phyloP scores from a whole-genome alignment of 306 rosid species.

The Lathyrus oleraceus region DNA sequence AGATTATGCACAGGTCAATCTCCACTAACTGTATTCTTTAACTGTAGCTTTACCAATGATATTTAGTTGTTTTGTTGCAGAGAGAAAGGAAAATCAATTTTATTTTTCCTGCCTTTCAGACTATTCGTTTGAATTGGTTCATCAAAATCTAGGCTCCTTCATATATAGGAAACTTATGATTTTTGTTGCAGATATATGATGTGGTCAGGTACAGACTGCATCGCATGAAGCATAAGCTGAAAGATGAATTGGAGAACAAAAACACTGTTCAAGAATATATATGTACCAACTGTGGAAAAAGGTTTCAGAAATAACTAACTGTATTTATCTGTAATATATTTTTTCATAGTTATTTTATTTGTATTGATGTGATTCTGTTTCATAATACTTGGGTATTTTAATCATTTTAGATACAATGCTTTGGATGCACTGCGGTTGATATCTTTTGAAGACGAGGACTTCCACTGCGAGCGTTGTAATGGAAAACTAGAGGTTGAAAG shows the following conservation, averaged over 20 bases:
- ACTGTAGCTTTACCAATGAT: slow-evolving; percentile 25
- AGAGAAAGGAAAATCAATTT: slow-evolving; percentile 28
- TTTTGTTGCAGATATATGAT: slow-evolving; percentile 74
- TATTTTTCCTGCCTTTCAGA: slow-evolving; percentile 29
- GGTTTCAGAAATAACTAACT: slow-evolving; percentile 49
- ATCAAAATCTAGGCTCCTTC: slow-evolving; percentile 34
- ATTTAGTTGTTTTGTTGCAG: slow-evolving; percentile 12
- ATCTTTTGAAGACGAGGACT: slow-evolving; percentile 82
- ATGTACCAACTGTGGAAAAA: slow-evolving; percentile 83
- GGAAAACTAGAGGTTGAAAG: slow-evolving; percentile 88
- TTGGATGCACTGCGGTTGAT: slow-evolving; percentile 83
- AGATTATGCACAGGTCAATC: slow-evolving; percentile 70
- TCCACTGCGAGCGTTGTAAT: slow-evolving; percentile 90
- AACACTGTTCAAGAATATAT: slow-evolving; percentile 89
- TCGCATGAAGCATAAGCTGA: slow-evolving; percentile 92
- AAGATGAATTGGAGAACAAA: slow-evolving; percentile 97
- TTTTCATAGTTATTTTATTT: slow-evolving; percentile 23
- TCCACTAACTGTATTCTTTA: slow-evolving; percentile 31
- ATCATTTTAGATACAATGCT: slow-evolving; percentile 73
- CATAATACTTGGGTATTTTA: slow-evolving; percentile 16
- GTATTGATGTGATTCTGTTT: slow-evolving; percentile 20
- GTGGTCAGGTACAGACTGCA: slow-evolving; percentile 92
- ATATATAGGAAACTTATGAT: slow-evolving; percentile 34
- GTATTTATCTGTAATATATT: slow-evolving; percentile 2
- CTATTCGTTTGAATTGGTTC: slow-evolving; percentile 25